These are phyloP conservation scores for Suhomyces choctaworum DNA, from an alignment of 1,139 yeast species.

Conservation along the genomic window DNA sequence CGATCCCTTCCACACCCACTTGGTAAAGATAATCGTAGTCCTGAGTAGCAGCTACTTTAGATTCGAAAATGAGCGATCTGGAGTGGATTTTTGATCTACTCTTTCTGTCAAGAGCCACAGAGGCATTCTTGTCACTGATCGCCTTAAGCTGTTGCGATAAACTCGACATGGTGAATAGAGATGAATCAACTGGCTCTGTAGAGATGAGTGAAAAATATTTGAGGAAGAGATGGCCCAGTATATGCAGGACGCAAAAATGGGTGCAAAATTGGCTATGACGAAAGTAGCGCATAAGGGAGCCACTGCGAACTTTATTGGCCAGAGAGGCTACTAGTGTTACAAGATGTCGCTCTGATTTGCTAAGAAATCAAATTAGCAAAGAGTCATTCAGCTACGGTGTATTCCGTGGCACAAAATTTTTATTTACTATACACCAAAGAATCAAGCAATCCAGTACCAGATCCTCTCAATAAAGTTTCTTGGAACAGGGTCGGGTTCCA, in stretches of 20 bases:
- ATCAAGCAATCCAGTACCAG: slow-evolving; percentile 24
- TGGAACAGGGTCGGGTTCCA: slow-evolving; percentile 21
- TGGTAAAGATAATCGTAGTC: slow-evolving; percentile 83
- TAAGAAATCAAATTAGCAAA: too few relatives aligned
- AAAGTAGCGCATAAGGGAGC: too few relatives aligned
- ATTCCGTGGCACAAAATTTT: too few relatives aligned
- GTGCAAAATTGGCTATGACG: too few relatives aligned
- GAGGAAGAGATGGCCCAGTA: slow-evolving; percentile 6
- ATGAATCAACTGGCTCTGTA: slow-evolving; percentile 1
- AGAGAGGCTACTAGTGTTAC: too few relatives aligned
- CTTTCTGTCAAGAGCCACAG: slow-evolving; percentile 84
- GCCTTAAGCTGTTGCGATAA: slow-evolving; percentile 81
- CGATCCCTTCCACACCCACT: slow-evolving; percentile 73
- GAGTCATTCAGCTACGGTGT: too few relatives aligned
- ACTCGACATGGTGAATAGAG: slow-evolving; percentile 41
- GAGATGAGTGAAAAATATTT: slow-evolving; percentile 12
- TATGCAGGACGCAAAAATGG: slow-evolving; percentile 6
- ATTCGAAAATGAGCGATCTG: slow-evolving; percentile 81
- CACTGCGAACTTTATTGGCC: too few relatives aligned
- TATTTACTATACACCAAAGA: too few relatives aligned
- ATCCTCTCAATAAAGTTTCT: slow-evolving; percentile 21
- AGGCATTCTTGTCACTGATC: slow-evolving; percentile 64
- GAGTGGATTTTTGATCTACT: slow-evolving; percentile 84
- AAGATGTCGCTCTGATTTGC: too few relatives aligned
- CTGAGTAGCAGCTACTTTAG: slow-evolving; percentile 87